phyloP scores from a whole-genome alignment of 805 yeast genomes.

The Kurtzmaniella fragi region DNA sequence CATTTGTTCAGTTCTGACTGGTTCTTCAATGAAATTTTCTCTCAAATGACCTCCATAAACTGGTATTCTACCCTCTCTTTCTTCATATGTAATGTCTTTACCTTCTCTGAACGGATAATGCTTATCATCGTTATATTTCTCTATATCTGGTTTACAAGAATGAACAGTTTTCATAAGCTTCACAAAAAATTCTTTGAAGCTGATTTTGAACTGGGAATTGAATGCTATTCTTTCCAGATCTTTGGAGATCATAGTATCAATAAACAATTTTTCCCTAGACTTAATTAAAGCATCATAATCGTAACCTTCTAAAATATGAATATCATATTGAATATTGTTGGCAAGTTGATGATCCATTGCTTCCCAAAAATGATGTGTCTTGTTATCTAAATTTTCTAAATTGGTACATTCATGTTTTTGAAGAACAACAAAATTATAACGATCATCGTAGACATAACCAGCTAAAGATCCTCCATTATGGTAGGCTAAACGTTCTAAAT shows the following conservation, averaged over 20 bases:
- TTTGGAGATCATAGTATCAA: not conserved
- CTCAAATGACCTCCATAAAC: slow-evolving; percentile 31
- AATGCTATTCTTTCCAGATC: slow-evolving; percentile 4
- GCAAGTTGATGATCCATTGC: no score
- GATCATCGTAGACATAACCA: no score
- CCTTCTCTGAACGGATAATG: slow-evolving; percentile 17
- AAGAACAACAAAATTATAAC: no score
- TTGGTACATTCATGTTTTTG: no score
- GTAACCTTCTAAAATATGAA: slow-evolving; percentile 14
- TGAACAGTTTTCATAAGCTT: slow-evolving; percentile 14
- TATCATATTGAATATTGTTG: slow-evolving; percentile 7
- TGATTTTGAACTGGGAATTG: slow-evolving; percentile 11
- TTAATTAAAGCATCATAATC: slow-evolving; percentile 10
- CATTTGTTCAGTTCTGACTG: slow-evolving; percentile 21
- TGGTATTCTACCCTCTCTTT: slow-evolving; percentile 22
- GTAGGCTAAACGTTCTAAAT: no score
- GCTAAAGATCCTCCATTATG: no score
- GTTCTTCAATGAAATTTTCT: slow-evolving; percentile 25
- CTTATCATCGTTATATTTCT: slow-evolving; percentile 18
- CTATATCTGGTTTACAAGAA: slow-evolving; percentile 16
- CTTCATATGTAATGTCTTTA: slow-evolving; percentile 4
- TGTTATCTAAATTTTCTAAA: no score
- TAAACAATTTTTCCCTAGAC: not conserved
- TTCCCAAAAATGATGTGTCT: no score
- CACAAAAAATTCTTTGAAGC: slow-evolving; percentile 15